Percentiles rank a stretch among this genome's conserved stretches.
These are phyloP conservation scores for Stephanodiscus triporus DNA, from an alignment of 108 stramenopile genomes.

Conservation along the genomic window DNA sequence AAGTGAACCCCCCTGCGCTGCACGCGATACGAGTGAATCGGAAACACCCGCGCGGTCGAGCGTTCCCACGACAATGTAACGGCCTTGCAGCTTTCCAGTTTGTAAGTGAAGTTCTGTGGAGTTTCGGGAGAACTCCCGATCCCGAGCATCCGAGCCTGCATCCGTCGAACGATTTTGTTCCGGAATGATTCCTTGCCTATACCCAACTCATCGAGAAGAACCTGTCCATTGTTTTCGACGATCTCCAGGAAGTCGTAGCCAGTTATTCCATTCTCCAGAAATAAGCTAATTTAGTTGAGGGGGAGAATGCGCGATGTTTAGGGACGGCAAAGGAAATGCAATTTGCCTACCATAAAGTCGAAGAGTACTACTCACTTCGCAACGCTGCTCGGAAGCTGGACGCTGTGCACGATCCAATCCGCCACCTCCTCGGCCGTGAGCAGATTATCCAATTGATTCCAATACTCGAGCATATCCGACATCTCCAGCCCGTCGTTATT, in stretches of 20 bases:
- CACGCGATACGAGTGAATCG: constrained; percentile 67
- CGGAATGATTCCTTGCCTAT: constrained; percentile 44
- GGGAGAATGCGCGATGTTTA: neutral
- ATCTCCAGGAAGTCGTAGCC: constrained; percentile 75
- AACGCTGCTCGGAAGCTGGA: constrained; percentile 57
- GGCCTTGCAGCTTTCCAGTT: constrained; percentile 38
- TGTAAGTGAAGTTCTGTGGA: constrained; percentile 19
- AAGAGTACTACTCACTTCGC: constrained; percentile 37
- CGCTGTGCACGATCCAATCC: constrained; percentile 66
- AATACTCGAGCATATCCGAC: constrained; percentile 51
- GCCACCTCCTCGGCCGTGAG: constrained; percentile 65
- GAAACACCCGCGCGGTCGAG: constrained; percentile 42
- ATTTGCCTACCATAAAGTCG: neutral
- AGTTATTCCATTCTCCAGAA: constrained; percentile 58
- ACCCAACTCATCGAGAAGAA: constrained; percentile 56
- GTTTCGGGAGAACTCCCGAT: constrained; percentile 46
- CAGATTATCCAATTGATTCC: constrained; percentile 56
- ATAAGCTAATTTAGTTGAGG: constrained; percentile 20
- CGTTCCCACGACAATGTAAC: constrained; percentile 45
- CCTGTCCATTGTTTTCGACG: constrained; percentile 52
- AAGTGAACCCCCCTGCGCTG: constrained; percentile 44
- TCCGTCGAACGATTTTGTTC: constrained; percentile 48
- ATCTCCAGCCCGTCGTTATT: constrained; percentile 42
- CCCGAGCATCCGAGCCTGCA: constrained; percentile 57
- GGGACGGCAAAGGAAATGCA: neutral